Evolutionary conservation across 768 basidiomycete species (phyloP).

Genomic region (Rubroboletus satanas): DNA sequence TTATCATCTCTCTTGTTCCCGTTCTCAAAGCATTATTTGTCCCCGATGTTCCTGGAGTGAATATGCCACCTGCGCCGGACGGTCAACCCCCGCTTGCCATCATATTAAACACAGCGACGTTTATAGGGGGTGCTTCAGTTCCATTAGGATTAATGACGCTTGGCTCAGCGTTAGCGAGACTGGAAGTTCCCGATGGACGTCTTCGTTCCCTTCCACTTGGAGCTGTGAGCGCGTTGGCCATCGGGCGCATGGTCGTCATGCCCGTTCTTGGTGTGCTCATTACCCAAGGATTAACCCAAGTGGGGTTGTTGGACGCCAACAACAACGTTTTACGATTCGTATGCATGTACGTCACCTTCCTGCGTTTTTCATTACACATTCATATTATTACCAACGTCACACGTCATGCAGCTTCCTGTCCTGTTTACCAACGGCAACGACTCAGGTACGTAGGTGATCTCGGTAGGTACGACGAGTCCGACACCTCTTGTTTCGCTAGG

Average conservation of each 20-base stretch:
- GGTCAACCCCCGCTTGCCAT: conserved; percentile 65
- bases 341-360: conserved; percentile 51
- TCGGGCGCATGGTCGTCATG: conserved; percentile 52
- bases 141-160: conserved; percentile 61
- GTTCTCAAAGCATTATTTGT: conserved; percentile 62
- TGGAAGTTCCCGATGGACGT: conserved; percentile 46
- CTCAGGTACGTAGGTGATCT: conserved; percentile 39
- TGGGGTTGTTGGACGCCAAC: conserved; percentile 44
- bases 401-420: conserved; percentile 45
- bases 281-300: conserved; percentile 44
- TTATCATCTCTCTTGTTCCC: conserved; percentile 54
- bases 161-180: conserved; percentile 58
- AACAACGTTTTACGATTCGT: conserved; percentile 63
- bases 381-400: background rate
- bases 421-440: conserved; percentile 58
- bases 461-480: background rate
- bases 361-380: background rate
- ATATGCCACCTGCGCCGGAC: conserved; percentile 55
- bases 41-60: conserved; percentile 35
- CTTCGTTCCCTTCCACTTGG: conserved; percentile 47
- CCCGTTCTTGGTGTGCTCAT: conserved; percentile 62
- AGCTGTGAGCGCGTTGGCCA: conserved; percentile 50
- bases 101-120: conserved; percentile 51
- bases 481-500: conserved; percentile 32
- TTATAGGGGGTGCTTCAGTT: conserved; percentile 61